Evolutionary conservation across 2,329 filamentous ascomycete species (phyloP).

Genomic region (Camillea tinctor): DNA sequence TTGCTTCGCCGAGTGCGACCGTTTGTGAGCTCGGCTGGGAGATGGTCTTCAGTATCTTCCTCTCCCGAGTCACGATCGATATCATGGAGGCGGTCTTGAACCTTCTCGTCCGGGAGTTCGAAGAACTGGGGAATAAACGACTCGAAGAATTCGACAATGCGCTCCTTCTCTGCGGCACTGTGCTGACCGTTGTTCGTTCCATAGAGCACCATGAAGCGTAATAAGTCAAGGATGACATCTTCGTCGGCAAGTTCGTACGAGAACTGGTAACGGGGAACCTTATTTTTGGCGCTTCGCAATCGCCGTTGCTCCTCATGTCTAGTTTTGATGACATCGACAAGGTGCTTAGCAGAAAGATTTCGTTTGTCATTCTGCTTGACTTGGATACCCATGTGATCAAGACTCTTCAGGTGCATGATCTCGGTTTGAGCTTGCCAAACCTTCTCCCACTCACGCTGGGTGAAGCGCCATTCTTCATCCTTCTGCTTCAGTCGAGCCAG

Average conservation of each 20-base stretch:
- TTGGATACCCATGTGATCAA: conserved; percentile 93
- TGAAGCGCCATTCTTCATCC: conserved; percentile 96
- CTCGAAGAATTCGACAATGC: conserved; percentile 73
- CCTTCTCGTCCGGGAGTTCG: conserved; percentile 67
- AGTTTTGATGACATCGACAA: conserved; percentile 86
- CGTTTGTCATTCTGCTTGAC: conserved; percentile 89
- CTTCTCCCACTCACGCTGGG: conserved; percentile 97
- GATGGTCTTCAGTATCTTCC: conserved; percentile 73
- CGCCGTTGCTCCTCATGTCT: conserved; percentile 89
- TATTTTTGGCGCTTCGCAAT: conserved; percentile 60
- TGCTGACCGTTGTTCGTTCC: conserved; percentile 68
- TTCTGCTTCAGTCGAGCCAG: conserved; percentile 91
- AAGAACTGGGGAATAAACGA: conserved; percentile 76
- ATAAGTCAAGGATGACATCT: conserved; percentile 62
- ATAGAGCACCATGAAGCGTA: conserved; percentile 63
- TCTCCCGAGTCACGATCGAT: conserved; percentile 70
- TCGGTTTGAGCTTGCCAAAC: conserved; percentile 97
- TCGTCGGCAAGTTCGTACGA: conserved; percentile 71
- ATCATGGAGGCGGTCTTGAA: conserved; percentile 65
- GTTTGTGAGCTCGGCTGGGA: conserved; percentile 69
- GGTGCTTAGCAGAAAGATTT: conserved; percentile 83
- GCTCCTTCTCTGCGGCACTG: conserved; percentile 69
- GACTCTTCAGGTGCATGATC: conserved; percentile 90
- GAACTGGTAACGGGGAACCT: conserved; percentile 69
- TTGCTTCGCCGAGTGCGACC: conserved; percentile 63